phyloP scores from a whole-genome alignment of 2,329 filamentous ascomycete species.

The Thelonectria discophora region DNA sequence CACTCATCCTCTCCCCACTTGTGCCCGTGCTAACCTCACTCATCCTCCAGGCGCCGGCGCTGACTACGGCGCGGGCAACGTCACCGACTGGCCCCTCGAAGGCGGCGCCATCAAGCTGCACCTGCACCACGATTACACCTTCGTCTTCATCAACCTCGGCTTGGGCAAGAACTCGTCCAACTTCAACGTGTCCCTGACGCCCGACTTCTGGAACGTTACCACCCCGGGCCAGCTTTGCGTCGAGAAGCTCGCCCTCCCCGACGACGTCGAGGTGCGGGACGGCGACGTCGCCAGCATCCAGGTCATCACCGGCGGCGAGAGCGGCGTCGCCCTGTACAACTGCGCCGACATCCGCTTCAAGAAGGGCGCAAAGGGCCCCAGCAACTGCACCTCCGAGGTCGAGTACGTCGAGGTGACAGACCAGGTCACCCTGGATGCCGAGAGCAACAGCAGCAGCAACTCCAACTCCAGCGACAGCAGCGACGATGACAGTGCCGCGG shows the following conservation, averaged over 20 bases:
- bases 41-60: conserved; percentile 56
- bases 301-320: conserved; percentile 70
- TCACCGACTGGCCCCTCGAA: conserved; percentile 62
- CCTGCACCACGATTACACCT: conserved; percentile 62
- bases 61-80: conserved; percentile 53
- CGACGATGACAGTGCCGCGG: conserved; percentile 36
- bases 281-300: conserved; percentile 74
- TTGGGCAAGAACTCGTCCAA: conserved; percentile 61
- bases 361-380: conserved; percentile 56
- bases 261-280: conserved; percentile 58
- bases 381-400: conserved; percentile 50
- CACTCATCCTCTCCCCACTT: background rate
- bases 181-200: conserved; percentile 75
- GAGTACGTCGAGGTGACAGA: conserved; percentile 53
- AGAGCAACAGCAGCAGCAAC: conserved; percentile 18
- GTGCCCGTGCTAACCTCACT: conserved; percentile 7
- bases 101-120: conserved; percentile 59
- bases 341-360: conserved; percentile 79
- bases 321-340: conserved; percentile 72
- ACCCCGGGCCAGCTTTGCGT: conserved; percentile 73
- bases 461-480: conserved; percentile 30
- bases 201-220: conserved; percentile 65
- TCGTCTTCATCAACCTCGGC: conserved; percentile 63
- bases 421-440: conserved; percentile 35
- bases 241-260: conserved; percentile 63